Base-by-base conservation (phyloP, 1,284 basidiomycete species). In the Vanrija sp. region DNA sequence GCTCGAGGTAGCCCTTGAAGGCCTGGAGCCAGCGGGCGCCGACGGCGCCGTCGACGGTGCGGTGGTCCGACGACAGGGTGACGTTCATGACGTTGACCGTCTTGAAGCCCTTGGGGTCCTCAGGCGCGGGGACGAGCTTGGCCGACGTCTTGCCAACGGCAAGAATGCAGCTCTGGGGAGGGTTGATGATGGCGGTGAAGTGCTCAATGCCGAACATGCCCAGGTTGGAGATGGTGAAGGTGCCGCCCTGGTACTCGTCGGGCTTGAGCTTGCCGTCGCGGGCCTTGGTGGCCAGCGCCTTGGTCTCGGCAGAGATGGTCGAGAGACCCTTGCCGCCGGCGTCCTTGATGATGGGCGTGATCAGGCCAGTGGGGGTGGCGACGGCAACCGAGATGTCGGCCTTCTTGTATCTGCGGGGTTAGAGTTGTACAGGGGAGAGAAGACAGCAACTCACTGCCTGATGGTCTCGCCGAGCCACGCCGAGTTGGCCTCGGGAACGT, bases 161-260 rank as follows among this genome's bases (percentile, higher is more conserved):
- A 56, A 99, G 86, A 72, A 98, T 99, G 78, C 93, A 97, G 60
- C 90, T 90, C 79, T 98, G 96, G 38, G 96, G 96, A 18, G 90
- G 86, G 83, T 99, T 99, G 84, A 99, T 97, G 80, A 99, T 98
- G 49, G 96, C 96, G 19, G 94, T 98, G 78, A 99, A 99, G 79
- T 96, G 86, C 55, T 86, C 85, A 68, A 95, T 84, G 66, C 91
- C 95, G 73, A 84, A 96, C 96, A 98, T 98, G 79, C 96, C 96
- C 65, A 99, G 83, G 81, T 99, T 99, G 65, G 96, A 98, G 75
- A 99, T 92, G 53, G 96, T 98, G 81, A 99, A 98, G 12, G 92
- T 89, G 54, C 96, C 96, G 62, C 96, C 96, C 83, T 97, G 92
- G 82, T 98, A 99, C 78, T 99, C 95, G 54, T 89, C 83, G 38